Percentiles rank a stretch among this genome's conserved stretches.
Conservation (phyloP, 2,329 filamentous ascomycete genomes). For the Clonostachys rosea region DNA sequence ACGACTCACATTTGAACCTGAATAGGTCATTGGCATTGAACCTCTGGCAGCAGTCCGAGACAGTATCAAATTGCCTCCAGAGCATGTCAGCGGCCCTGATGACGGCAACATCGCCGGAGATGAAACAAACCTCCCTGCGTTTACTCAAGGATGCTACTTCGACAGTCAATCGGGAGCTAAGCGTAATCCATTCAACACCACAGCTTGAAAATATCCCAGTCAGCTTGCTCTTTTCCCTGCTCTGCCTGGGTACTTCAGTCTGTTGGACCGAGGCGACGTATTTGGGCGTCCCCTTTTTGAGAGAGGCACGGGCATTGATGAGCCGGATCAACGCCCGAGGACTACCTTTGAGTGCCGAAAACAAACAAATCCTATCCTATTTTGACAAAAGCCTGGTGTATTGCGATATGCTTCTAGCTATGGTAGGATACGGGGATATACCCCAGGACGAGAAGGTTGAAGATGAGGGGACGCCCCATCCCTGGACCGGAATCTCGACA, state of each 20-base stretch:
- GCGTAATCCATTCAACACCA: conserved; percentile 10
- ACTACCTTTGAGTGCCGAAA: conserved; percentile 4
- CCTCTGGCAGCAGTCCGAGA: conserved; percentile 26
- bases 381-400: conserved; percentile 33
- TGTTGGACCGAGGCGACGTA: conserved; percentile 30
- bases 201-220: conserved; percentile 18
- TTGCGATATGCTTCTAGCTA: conserved; percentile 30
- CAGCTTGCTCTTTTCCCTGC: conserved; percentile 27
- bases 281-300: conserved; percentile 23
- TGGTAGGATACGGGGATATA: conserved; percentile 14
- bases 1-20: conserved; percentile 29
- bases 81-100: conserved; percentile 34
- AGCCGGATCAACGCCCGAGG: conserved; percentile 15
- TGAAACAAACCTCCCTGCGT: conserved; percentile 23
- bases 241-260: conserved; percentile 31
- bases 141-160: conserved; percentile 24
- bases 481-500: conserved; percentile 31
- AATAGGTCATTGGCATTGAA: conserved; percentile 29
- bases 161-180: conserved; percentile 25
- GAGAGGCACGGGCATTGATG: conserved; percentile 16
- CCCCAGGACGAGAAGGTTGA: not conserved
- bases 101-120: conserved; percentile 24
- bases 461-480: conserved; percentile 14
- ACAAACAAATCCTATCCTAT: conserved; percentile 19
- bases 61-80: conserved; percentile 30